These are phyloP conservation scores for Eutrema salsugineum DNA, from an alignment of 441 rosid species.

Conservation along the genomic window DNA sequence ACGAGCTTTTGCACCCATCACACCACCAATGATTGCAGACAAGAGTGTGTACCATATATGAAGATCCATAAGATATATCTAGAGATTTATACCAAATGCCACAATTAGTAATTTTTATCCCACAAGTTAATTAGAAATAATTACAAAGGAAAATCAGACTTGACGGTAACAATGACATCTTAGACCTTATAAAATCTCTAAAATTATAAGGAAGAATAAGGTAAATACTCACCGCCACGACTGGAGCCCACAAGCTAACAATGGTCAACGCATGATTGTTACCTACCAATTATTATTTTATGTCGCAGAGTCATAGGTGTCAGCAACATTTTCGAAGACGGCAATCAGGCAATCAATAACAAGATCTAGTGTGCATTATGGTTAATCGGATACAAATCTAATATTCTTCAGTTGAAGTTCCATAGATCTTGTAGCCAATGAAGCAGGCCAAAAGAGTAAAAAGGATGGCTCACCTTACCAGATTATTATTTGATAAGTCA, in stretches of 20 bases:
- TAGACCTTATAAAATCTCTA: neutral
- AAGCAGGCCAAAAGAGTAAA: neutral
- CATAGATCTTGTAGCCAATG: constrained; percentile 14
- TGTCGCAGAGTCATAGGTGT: constrained; percentile 19
- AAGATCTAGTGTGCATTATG: constrained; percentile 9
- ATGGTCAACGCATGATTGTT: constrained; percentile 81
- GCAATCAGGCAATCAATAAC: constrained; percentile 10
- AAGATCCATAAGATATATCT: constrained; percentile 98
- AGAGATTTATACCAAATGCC: constrained; percentile 10
- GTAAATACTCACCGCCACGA: constrained; percentile 77
- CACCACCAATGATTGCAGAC: constrained; percentile 97
- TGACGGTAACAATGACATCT: neutral
- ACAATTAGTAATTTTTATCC: constrained; percentile 4
- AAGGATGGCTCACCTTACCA: neutral
- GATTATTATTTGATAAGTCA: neutral
- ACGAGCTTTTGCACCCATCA: constrained; percentile 98
- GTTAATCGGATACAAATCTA: neutral
- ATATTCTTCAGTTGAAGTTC: neutral
- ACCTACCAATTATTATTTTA: constrained; percentile 58
- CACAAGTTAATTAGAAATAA: neutral
- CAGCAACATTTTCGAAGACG: constrained; percentile 3
- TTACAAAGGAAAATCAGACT: constrained; percentile 10
- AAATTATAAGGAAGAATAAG: constrained; percentile 3
- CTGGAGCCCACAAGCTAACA: constrained; percentile 98
- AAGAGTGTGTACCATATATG: constrained; percentile 94